phyloP scores from a whole-genome alignment of 345 rosid genomes.

The Eucalyptus polyanthemos region DNA sequence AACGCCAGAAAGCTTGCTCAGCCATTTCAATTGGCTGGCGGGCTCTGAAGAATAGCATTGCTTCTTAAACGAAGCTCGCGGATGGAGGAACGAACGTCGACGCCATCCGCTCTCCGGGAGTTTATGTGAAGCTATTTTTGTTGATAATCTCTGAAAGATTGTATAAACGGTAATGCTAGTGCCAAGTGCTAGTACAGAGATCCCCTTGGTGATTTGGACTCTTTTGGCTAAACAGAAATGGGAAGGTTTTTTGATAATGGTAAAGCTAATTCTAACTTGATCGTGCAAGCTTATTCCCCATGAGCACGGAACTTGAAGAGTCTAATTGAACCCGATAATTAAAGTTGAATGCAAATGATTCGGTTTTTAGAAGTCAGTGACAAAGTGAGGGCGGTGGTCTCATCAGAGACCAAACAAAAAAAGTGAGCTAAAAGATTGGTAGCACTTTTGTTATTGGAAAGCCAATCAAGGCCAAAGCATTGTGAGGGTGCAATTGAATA shows the following conservation, averaged over 20 bases:
- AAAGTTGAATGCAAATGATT: accelerated
- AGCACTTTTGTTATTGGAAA: background rate
- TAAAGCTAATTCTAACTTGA: background rate
- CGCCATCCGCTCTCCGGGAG: background rate
- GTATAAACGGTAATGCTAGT: background rate
- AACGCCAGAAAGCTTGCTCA: background rate
- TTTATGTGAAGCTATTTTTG: background rate
- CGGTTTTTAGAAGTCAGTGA: accelerated
- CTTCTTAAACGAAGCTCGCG: background rate
- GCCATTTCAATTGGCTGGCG: background rate
- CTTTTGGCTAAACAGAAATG: background rate
- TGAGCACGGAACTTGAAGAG: too few relatives aligned
- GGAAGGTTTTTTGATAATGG: background rate
- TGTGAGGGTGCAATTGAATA: accelerated
- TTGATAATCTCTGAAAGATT: background rate
- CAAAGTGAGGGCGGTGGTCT: accelerated
- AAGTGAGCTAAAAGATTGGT: background rate
- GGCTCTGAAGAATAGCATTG: background rate
- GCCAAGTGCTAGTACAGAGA: background rate
- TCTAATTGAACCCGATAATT: too few relatives aligned
- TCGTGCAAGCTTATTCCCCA: background rate
- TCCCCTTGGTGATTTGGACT: background rate
- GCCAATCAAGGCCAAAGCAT: background rate
- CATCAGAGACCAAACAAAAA: background rate
- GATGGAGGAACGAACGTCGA: background rate